phyloP scores from a whole-genome alignment of 2,329 filamentous ascomycete genomes.

The Alternaria arborescens region DNA sequence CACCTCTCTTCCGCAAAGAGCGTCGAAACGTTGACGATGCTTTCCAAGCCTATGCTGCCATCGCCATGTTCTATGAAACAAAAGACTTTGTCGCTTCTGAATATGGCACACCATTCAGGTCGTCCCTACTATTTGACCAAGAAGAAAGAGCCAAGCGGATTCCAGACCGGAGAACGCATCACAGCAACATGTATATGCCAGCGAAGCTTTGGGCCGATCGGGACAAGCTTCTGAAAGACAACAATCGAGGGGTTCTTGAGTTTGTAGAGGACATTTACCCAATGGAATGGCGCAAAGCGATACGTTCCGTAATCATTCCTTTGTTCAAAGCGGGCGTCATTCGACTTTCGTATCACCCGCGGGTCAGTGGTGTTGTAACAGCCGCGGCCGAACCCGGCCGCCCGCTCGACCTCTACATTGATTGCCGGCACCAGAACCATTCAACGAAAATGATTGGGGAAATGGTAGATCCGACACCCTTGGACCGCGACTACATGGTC shows the following conservation, averaged over 20 bases:
- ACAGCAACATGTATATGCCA: conserved; percentile 51
- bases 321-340: conserved; percentile 58
- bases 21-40: conserved; percentile 34
- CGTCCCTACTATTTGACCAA: conserved; percentile 53
- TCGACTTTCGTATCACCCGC: conserved; percentile 36
- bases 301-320: conserved; percentile 55
- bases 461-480: conserved; percentile 46
- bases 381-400: conserved; percentile 51
- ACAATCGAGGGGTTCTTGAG: conserved; percentile 17
- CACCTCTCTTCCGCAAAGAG: conserved; percentile 25
- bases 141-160: conserved; percentile 50
- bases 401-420: conserved; percentile 39
- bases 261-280: conserved; percentile 42
- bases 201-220: conserved; percentile 52
- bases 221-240: conserved; percentile 36
- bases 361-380: conserved; percentile 49
- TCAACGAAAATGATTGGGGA: conserved; percentile 29
- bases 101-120: conserved; percentile 45
- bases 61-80: conserved; percentile 33
- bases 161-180: conserved; percentile 51
- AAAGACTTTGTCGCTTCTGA: conserved; percentile 50
- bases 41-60: conserved; percentile 32
- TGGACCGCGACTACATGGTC: conserved; percentile 46
- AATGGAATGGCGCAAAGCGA: conserved; percentile 52
- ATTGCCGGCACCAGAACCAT: conserved; percentile 48